Evolutionary conservation across 2,329 filamentous ascomycete genomes (phyloP).

Genomic region (Trichophyton simii): DNA sequence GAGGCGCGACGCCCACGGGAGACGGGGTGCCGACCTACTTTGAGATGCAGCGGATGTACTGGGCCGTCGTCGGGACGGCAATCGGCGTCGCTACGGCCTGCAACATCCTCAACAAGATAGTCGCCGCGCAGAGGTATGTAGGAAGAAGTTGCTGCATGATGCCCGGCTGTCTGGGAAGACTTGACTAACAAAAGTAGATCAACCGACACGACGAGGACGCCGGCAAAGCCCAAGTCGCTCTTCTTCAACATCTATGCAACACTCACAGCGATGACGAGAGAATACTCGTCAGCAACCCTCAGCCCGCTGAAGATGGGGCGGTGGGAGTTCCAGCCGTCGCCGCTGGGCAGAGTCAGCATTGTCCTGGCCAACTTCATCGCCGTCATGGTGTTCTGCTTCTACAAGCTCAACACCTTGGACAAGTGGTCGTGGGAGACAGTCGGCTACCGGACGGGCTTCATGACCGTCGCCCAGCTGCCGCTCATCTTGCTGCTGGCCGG

Average conservation of each 20-base stretch:
- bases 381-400: conserved; percentile 44
- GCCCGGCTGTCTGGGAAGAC: background rate
- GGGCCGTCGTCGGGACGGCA: conserved; percentile 36
- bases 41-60: conserved; percentile 42
- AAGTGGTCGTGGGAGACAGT: conserved; percentile 43
- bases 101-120: conserved; percentile 35
- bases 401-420: conserved; percentile 40
- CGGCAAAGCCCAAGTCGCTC: conserved; percentile 43
- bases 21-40: conserved; percentile 34
- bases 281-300: conserved; percentile 38
- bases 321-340: conserved; percentile 26
- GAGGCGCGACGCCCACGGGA: conserved; percentile 20
- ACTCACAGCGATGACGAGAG: conserved; percentile 41
- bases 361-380: conserved; percentile 36
- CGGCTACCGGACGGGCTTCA: conserved; percentile 44
- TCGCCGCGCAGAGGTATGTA: conserved; percentile 39
- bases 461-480: conserved; percentile 43
- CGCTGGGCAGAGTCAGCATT: conserved; percentile 27
- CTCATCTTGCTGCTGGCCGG: conserved; percentile 45
- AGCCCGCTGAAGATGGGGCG: conserved; percentile 23
- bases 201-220: conserved; percentile 30
- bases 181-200: conserved; percentile 26
- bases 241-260: conserved; percentile 40
- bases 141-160: too few relatives aligned
- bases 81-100: conserved; percentile 25